Evolutionary conservation across 2,329 filamentous ascomycete genomes (phyloP), one percentile per base, ranked within the genome.

Genomic region (Stachybotrys chlorohalonatus): DNA sequence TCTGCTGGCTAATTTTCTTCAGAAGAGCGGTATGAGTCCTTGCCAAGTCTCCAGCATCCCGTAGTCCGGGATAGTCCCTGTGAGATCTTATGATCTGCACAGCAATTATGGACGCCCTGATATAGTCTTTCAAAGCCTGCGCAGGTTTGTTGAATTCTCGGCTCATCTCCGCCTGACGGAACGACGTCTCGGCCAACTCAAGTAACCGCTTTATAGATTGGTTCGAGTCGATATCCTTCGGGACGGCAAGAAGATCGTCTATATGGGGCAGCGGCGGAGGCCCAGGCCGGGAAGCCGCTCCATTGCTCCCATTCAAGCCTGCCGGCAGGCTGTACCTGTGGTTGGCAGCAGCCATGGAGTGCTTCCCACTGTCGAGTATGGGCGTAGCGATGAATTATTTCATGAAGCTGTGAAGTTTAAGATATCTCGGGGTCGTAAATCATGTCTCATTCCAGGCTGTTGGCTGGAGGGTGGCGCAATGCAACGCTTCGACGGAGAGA

Each of bases 101-200:
- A 13, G 88, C 81, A 54, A 96, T 87, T 55, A 91, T 85, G 56
- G 82, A 91, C 11, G 92, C 89, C 58, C 86, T 83, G 55, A 97
- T 80, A 65, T 93, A 97, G 57, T 95, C 89, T 59, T 87, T 82
- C 54, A 95, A 86, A 3, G 92, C 92, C 45, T 84, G 70, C 65
- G 94, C 90, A 5, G 85, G 82, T 42, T 84, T 77, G 31, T 81
- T 75, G 70, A 88, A 86, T 57, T 81, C 80, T 56, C 84, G 76
- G 55, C 78, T 75, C 53, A 79, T 81, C 58, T 84, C 80, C 45
- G 89, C 86, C 62, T 82, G 78, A 57, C 77, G 76, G 56, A 85
- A 73, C 50, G 76, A 75, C 24, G 67, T 64, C 62, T 86, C 78
- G 53, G 77, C 81, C 47, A 70, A 66, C 49, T 78, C 75, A 13